Percentiles rank a stretch among this genome's conserved stretches.
Evolutionary conservation across 805 yeast species (phyloP).

Genomic region (Tetrapisispora pingtungensis): DNA sequence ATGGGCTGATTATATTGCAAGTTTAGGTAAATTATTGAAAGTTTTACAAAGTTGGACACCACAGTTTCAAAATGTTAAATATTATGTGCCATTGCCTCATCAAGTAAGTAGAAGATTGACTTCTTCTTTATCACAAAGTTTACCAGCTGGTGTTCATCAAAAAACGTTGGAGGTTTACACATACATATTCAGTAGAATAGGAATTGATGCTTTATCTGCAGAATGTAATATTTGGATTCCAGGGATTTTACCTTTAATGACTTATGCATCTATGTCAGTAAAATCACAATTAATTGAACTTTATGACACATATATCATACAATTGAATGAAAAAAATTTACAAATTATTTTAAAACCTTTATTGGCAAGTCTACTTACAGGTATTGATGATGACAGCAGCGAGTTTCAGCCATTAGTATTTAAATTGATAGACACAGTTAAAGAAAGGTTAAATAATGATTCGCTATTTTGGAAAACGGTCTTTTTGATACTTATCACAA

Average conservation of each 20-base stretch:
- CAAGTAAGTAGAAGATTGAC: constrained; percentile 65
- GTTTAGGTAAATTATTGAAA: constrained; percentile 67
- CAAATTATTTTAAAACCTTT: constrained; percentile 56
- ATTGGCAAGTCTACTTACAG: constrained; percentile 67
- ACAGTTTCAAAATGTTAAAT: constrained; percentile 28
- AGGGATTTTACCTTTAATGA: constrained; percentile 77
- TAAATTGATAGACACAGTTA: constrained; percentile 49
- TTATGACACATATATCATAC: constrained; percentile 45
- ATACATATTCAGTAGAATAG: constrained; percentile 55
- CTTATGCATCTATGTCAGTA: constrained; percentile 82
- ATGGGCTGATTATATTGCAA: constrained; percentile 97
- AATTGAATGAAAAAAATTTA: constrained; percentile 39
- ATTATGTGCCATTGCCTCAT: constrained; percentile 58
- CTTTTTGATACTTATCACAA: constrained; percentile 61
- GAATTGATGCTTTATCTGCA: constrained; percentile 41
- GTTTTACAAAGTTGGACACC: constrained; percentile 47
- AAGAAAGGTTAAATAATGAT: constrained; percentile 49
- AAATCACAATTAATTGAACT: constrained; percentile 70
- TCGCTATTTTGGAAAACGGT: constrained; percentile 79
- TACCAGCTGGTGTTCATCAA: constrained; percentile 94
- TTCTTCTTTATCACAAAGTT: constrained; percentile 64
- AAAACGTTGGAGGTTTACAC: constrained; percentile 75
- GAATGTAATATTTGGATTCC: constrained; percentile 75
- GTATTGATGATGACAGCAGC: constrained; percentile 85
- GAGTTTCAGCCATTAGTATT: constrained; percentile 64